These are phyloP conservation scores for Symbiodinium pilosum DNA, from an alignment of 73 alveolate genomes.

Conservation along the genomic window DNA sequence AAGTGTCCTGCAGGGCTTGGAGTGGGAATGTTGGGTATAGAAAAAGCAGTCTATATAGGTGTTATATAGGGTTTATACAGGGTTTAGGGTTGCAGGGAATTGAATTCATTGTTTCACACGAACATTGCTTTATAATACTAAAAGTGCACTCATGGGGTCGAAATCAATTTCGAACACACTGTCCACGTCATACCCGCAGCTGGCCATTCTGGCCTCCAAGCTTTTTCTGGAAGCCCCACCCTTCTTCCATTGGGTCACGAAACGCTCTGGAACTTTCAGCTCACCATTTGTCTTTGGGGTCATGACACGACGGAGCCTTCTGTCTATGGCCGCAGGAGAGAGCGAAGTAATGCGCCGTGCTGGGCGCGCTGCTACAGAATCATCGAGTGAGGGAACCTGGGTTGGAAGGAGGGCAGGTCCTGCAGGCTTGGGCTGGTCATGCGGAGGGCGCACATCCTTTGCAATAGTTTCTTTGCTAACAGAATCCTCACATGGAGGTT, in stretches of 20 bases:
- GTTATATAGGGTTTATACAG: background rate
- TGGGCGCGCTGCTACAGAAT: background rate
- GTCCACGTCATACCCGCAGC: background rate
- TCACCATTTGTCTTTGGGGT: background rate
- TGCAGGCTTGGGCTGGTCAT: too few species aligned
- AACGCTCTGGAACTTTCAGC: background rate
- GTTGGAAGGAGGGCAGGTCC: background rate
- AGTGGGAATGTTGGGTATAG: too few species aligned
- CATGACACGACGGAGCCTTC: background rate
- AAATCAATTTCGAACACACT: background rate
- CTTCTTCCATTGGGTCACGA: background rate
- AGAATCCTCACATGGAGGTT: background rate
- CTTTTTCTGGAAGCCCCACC: background rate
- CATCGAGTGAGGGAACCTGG: background rate
- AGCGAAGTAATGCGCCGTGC: background rate
- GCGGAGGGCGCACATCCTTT: too few species aligned
- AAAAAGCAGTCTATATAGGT: background rate
- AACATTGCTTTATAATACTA: too few species aligned
- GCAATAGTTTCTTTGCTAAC: background rate
- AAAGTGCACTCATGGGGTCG: too few species aligned
- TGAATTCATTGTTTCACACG: too few species aligned
- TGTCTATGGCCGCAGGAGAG: background rate
- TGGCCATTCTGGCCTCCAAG: background rate
- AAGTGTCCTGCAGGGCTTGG: background rate
- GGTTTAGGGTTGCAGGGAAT: too few species aligned